These are phyloP conservation scores for Begonia fuchsioides DNA, from an alignment of 306 rosid species.

Conservation along the genomic window DNA sequence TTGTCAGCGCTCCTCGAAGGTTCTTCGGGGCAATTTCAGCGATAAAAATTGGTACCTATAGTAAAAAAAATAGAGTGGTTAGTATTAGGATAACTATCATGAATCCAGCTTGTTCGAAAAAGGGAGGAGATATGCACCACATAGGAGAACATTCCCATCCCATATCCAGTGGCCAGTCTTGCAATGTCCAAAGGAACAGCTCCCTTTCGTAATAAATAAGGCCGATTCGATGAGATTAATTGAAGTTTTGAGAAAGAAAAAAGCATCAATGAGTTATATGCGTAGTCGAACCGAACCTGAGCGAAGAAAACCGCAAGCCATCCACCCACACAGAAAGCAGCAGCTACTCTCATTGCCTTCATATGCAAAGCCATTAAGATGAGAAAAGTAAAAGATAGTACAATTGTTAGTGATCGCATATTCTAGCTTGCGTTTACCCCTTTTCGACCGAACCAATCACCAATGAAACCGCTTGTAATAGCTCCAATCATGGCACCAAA, in stretches of 20 bases:
- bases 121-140: constrained; percentile 34
- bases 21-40: constrained; percentile 91
- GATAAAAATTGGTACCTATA: constrained; percentile 69
- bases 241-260: constrained; percentile 3
- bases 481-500: constrained; percentile 98
- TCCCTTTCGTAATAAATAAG: constrained; percentile 21
- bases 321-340: constrained; percentile 55
- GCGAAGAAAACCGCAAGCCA: constrained; percentile 78
- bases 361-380: constrained; percentile 2
- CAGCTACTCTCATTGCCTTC: constrained; percentile 86
- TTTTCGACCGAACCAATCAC: constrained; percentile 64
- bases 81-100: background rate
- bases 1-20: constrained; percentile 70
- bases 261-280: background rate
- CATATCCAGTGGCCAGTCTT: constrained; percentile 89
- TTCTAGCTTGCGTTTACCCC: constrained; percentile 28
- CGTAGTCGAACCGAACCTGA: constrained; percentile 30
- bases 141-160: constrained; percentile 88
- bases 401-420: no score
- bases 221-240: no score
- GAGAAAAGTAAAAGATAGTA: constrained; percentile 1
- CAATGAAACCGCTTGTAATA: constrained; percentile 69
- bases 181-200: constrained; percentile 61
- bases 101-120: background rate
- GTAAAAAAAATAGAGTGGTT: background rate